Conservation (phyloP, 1,139 yeast genomes). For the Taphrina pruni region DNA sequence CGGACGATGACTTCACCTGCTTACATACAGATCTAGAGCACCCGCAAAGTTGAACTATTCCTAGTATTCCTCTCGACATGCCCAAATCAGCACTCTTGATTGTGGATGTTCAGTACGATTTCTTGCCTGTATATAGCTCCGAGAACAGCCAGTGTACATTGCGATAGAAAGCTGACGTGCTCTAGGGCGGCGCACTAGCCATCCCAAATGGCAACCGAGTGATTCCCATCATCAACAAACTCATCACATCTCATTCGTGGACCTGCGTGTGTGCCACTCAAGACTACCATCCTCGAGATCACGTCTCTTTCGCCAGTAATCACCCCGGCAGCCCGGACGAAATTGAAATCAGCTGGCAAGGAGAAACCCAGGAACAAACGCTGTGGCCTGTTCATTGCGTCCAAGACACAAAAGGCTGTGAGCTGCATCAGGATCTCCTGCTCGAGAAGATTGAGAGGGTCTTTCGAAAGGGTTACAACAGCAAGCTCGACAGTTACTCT, state of each 20-base stretch:
- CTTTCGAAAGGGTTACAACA: slow-evolving; percentile 31
- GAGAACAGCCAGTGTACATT: not conserved
- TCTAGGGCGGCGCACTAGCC: slow-evolving; percentile 28
- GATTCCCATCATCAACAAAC: slow-evolving; percentile 10
- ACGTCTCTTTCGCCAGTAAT: slow-evolving; percentile 29
- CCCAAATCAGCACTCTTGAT: slow-evolving; percentile 18
- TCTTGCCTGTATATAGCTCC: slow-evolving; percentile 1
- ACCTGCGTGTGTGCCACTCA: slow-evolving; percentile 23
- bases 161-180: not conserved
- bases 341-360: not conserved
- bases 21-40: too few relatives aligned
- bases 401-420: slow-evolving; percentile 28
- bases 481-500: slow-evolving; percentile 33
- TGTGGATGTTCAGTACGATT: slow-evolving; percentile 35
- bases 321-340: slow-evolving; percentile 11
- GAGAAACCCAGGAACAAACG: slow-evolving; percentile 8
- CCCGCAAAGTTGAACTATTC: too few relatives aligned
- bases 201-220: slow-evolving; percentile 20
- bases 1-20: too few relatives aligned
- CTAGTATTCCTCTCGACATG: not conserved
- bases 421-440: slow-evolving; percentile 12
- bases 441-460: not conserved
- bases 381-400: slow-evolving; percentile 36
- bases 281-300: slow-evolving; percentile 32
- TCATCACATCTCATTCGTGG: slow-evolving; percentile 1